Conservation (phyloP, 75 land plant species). For the Cupressus sempervirens region DNA sequence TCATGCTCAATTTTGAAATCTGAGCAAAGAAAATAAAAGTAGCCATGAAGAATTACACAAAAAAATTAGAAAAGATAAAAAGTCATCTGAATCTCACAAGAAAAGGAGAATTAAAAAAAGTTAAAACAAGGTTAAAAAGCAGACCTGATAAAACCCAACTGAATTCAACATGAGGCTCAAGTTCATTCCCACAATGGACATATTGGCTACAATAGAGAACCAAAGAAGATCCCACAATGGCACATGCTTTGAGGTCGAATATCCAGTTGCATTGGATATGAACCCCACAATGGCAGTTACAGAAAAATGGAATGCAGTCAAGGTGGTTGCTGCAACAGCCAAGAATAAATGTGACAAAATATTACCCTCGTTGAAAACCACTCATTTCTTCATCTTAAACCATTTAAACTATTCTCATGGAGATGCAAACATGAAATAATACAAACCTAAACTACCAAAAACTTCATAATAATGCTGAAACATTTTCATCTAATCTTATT, state of each 20-base stretch:
- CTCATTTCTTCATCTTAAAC: neutral
- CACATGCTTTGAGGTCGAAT: constrained; percentile 22
- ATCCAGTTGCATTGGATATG: constrained; percentile 43
- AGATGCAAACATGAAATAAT: neutral
- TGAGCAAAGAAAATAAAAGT: constrained; percentile 15
- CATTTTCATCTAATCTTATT: neutral
- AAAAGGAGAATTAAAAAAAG: neutral
- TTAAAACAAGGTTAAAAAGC: too few species aligned
- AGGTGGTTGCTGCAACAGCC: constrained; percentile 52
- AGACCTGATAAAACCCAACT: constrained; percentile 88
- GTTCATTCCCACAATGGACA: constrained; percentile 85
- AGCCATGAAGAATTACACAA: neutral
- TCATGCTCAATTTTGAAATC: constrained; percentile 69
- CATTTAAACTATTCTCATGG: neutral
- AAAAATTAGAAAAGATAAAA: neutral
- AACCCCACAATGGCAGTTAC: constrained; percentile 71
- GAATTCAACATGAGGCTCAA: constrained; percentile 88
- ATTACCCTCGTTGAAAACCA: neutral
- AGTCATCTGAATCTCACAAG: neutral
- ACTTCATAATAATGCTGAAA: neutral
- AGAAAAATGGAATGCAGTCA: constrained; percentile 52
- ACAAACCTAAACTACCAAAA: neutral
- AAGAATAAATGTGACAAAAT: neutral
- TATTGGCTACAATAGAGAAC: constrained; percentile 81
- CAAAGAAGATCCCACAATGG: constrained; percentile 72